phyloP scores from a whole-genome alignment of 345 rosid species.

The Gossypium ekmanianum region DNA sequence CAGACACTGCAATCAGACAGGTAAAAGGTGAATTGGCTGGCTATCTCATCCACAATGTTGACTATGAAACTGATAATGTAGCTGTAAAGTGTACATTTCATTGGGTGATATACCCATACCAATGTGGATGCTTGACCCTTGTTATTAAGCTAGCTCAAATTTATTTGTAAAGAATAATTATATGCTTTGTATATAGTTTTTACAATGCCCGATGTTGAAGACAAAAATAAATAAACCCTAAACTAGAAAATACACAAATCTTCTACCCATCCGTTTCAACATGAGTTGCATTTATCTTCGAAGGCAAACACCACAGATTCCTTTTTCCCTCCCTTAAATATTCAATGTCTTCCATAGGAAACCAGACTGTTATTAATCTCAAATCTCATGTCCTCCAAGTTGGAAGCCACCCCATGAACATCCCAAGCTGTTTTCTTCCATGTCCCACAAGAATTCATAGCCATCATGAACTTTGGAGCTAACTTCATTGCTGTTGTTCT shows the following conservation, averaged over 20 bases:
- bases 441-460: constrained; percentile 48
- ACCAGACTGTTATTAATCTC: constrained; percentile 36
- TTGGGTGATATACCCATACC: background rate
- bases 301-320: constrained; percentile 21
- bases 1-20: background rate
- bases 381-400: constrained; percentile 37
- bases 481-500: constrained; percentile 21
- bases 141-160: background rate
- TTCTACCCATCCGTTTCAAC: constrained; percentile 1
- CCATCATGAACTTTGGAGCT: constrained; percentile 38
- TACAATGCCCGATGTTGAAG: constrained; percentile 4
- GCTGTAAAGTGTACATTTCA: background rate
- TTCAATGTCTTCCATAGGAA: constrained; percentile 27
- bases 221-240: constrained; percentile 15
- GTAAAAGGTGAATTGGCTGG: background rate
- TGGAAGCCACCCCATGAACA: constrained; percentile 33
- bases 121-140: background rate
- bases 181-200: background rate
- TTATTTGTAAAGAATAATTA: background rate
- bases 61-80: background rate
- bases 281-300: constrained; percentile 4
- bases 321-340: too few species aligned
- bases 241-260: background rate
- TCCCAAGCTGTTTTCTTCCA: constrained; percentile 34
- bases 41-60: background rate